Base-by-base conservation (phyloP, 495 filamentous ascomycete genomes). In the Aspergillus baeticus region DNA sequence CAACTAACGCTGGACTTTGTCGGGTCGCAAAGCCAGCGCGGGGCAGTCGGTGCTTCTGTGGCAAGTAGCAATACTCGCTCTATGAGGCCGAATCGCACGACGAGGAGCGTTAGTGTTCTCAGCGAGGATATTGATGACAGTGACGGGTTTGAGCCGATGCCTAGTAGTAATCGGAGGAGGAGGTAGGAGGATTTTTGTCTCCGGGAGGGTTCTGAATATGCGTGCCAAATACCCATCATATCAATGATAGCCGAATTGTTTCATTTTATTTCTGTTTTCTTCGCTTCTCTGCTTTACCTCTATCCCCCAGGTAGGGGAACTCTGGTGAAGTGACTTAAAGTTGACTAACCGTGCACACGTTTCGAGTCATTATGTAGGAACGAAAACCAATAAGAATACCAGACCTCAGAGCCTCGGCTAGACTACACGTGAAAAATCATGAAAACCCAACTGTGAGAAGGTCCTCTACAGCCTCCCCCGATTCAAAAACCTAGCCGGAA, bases 1-100 rank as follows among this genome's bases (percentile, higher is more conserved):
- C 92, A 98, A 69, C 82, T 88, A 2, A 92, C 77, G 11, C 71
- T 96, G 15, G 86, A 81, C 64, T 96, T 96, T 64, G 82, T 83
- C 33, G 70, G 79, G 2, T 82, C 86, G 34, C 78, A 76, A 10
- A 72, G 76, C 54, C 69, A 63, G 22, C 58, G 59, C 5, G 62
- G 64, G 7, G 45, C 31, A n/a, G 64, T 52, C 62, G 68, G 45
- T 13, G 26, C 49, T 18, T 36, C 46, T 2, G 31, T 37, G 34
- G 34, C 21, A 10, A 51, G 45, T 36, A 50, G 36, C 31, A 49
- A 49, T 18, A 34, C 63, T 61, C 75, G 67, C 61, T 71, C 67
- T 63, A 68, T 73, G 72, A 69, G 73, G 63, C 51, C 69, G 70
- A 65, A 78, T 48, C 69, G 72, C 39, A 68, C 74, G 22, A 69